phyloP scores from a whole-genome alignment of 129 eudicot species.

The Pittosporum tobira region DNA sequence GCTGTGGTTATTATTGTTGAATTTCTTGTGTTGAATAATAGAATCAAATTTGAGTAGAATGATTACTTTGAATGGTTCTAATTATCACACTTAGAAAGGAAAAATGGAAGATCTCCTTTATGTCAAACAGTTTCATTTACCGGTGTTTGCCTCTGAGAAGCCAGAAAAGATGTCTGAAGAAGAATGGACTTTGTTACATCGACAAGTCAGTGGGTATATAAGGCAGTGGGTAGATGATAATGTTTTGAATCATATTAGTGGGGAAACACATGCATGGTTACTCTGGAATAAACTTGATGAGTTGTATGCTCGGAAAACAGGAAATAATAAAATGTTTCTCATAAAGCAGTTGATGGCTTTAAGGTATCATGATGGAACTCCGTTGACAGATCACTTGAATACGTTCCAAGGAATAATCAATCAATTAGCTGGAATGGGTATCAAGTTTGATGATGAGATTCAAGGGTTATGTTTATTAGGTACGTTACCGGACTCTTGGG shows the following conservation, averaged over 20 bases:
- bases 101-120: not conserved
- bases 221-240: conserved; percentile 3
- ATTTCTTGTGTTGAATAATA: no score
- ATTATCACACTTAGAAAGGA: not conserved
- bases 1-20: no score
- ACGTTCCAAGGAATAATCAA: not conserved
- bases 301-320: not conserved
- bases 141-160: not conserved
- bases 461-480: conserved; percentile 9
- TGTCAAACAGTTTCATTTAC: not conserved
- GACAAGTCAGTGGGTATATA: not conserved
- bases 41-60: not conserved
- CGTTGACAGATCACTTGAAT: not conserved
- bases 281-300: not conserved
- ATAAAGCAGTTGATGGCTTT: not conserved
- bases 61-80: not conserved
- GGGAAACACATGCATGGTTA: not conserved
- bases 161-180: no score
- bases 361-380: not conserved
- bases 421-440: conserved; percentile 7
- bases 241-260: not conserved
- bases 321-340: not conserved
- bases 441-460: conserved; percentile 16
- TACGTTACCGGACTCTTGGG: conserved; percentile 4
- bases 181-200: not conserved